Base-by-base conservation (phyloP, 1,139 yeast genomes). In the Chernovozyma aurita region DNA sequence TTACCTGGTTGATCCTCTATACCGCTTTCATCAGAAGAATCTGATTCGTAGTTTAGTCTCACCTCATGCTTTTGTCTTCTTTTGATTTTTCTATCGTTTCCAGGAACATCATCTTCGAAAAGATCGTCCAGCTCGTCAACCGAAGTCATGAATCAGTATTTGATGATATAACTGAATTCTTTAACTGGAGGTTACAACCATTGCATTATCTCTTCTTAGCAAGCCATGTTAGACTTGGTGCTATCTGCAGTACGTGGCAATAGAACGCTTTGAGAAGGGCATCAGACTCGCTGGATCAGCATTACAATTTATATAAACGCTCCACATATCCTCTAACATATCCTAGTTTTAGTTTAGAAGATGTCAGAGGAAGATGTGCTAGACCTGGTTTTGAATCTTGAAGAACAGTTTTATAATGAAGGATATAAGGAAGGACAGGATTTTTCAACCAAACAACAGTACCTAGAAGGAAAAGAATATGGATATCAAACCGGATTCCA, bases 401-500 rank as follows among this genome's bases (percentile, higher is more conserved):
- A 79, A 47, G 70, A 76, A 29, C 59, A 70, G 54, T 79, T 70
- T 52, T 85, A 82, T 51, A 54, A 70, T 12, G 76, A 76, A 42
- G 95, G 95, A 0, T 65, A 65, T 34, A 50, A 55, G 35, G 81
- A 80, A 31, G 90, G 92, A 2, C 67, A 65, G 39, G 53, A 55
- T 11, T 67, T 64, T 33, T 63, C 70, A 1, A 59, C 73, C 0
- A 49, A 47, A 32, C 62, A 65, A 30, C 76, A 73, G 32, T 64
- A 60, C 36, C 44, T 70, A 2, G 95, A 85, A 53, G 95, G 95
- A 2, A 79, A 78, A 46, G 85, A 82, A 45, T 82, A 73, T 49
- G 95, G 95, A 0, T 68, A 82, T 35, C 94, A 85, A 50, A 81
- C 87, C 0, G 94, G 88, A 0, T 84, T 77, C 50, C 90, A 83